Conservation (phyloP, 2,329 filamentous ascomycete genomes). For the Aspergillus ustus region DNA sequence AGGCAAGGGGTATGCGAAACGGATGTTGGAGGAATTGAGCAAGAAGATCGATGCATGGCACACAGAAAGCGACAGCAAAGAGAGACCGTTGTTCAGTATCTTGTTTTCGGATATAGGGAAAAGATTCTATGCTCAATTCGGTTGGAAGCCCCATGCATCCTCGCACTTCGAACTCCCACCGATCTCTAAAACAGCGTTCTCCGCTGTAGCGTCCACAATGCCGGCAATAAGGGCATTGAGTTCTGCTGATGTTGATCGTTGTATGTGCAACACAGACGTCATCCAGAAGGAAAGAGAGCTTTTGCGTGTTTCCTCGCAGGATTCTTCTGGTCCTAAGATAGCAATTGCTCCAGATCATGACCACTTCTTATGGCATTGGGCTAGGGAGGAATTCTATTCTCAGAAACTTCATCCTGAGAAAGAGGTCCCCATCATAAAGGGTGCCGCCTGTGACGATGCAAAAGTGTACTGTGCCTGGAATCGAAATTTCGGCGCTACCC, state of each 20-base stretch:
- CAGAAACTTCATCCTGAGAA: slow-evolving; percentile 62
- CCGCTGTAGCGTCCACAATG: slow-evolving; percentile 30
- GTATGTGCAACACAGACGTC: slow-evolving; percentile 65
- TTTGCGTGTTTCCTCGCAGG: slow-evolving; percentile 55
- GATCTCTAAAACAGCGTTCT: slow-evolving; percentile 29
- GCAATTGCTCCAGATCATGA: slow-evolving; percentile 71
- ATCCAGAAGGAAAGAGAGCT: slow-evolving; percentile 68
- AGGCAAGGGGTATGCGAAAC: slow-evolving; percentile 74
- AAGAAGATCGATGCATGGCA: slow-evolving; percentile 59
- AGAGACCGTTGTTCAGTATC: slow-evolving; percentile 68
- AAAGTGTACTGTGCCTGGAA: slow-evolving; percentile 49
- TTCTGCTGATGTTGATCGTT: slow-evolving; percentile 38
- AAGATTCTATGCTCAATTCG: slow-evolving; percentile 75
- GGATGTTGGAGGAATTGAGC: slow-evolving; percentile 73
- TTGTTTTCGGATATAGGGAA: slow-evolving; percentile 88
- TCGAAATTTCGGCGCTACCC: slow-evolving; percentile 43
- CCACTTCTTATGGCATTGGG: slow-evolving; percentile 76
- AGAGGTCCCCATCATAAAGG: slow-evolving; percentile 63
- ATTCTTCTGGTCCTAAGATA: slow-evolving; percentile 56
- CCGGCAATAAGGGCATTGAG: slow-evolving; percentile 38
- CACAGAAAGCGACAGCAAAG: slow-evolving; percentile 45
- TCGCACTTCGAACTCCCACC: slow-evolving; percentile 70
- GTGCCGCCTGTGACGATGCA: slow-evolving; percentile 64
- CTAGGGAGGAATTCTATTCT: slow-evolving; percentile 78
- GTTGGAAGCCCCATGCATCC: slow-evolving; percentile 77